Percentiles rank a stretch among this genome's conserved stretches.
These are phyloP conservation scores for Fusarium nelsonii DNA, from an alignment of 2,329 filamentous ascomycete genomes.

Conservation along the genomic window DNA sequence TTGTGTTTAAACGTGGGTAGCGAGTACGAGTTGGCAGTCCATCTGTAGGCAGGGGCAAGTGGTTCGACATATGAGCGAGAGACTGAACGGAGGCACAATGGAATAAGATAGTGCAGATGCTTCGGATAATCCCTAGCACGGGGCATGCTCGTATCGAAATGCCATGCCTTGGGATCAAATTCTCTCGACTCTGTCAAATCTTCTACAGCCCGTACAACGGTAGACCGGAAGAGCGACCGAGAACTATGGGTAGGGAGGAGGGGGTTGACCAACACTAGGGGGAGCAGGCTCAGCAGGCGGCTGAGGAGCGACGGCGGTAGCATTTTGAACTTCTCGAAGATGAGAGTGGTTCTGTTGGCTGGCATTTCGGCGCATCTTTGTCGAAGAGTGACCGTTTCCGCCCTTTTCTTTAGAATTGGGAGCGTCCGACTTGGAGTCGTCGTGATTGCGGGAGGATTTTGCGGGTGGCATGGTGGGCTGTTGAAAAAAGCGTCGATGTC, in stretches of 20 bases:
- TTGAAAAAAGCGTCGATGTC: slow-evolving; percentile 10
- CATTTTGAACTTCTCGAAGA: slow-evolving; percentile 60
- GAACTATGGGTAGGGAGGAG: slow-evolving; percentile 21
- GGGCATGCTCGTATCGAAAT: neutral
- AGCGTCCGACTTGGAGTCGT: slow-evolving; percentile 61
- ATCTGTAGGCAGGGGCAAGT: neutral
- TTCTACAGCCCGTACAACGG: neutral
- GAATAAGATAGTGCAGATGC: neutral
- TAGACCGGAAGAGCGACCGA: slow-evolving; percentile 1
- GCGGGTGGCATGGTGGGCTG: slow-evolving; percentile 57
- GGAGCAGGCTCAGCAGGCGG: slow-evolving; percentile 49
- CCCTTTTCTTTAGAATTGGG: slow-evolving; percentile 60
- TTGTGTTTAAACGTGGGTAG: neutral
- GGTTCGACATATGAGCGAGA: neutral
- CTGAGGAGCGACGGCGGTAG: slow-evolving; percentile 51
- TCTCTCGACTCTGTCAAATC: neutral
- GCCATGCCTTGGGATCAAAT: neutral
- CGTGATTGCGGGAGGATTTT: slow-evolving; percentile 61
- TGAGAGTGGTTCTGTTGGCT: slow-evolving; percentile 64
- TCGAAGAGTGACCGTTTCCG: slow-evolving; percentile 58
- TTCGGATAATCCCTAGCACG: neutral
- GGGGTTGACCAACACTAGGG: slow-evolving; percentile 51
- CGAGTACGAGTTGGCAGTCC: neutral
- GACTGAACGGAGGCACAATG: neutral
- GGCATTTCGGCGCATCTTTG: slow-evolving; percentile 68